Evolutionary conservation across 2,329 filamentous ascomycete genomes (phyloP).

Genomic region (Magnaporthiopsis incrustans): DNA sequence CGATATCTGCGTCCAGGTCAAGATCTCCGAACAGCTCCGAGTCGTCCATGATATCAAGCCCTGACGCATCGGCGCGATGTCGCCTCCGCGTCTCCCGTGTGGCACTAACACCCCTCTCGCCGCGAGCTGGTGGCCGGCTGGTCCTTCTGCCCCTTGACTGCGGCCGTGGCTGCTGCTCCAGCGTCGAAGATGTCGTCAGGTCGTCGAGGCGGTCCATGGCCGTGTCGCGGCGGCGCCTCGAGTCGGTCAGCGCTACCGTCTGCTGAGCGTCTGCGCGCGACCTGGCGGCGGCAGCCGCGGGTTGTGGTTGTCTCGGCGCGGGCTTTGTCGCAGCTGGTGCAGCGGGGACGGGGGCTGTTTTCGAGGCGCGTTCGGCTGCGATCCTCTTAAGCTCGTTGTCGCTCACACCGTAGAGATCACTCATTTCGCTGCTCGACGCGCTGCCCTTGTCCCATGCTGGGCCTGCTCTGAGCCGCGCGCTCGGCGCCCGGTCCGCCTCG

Average conservation of each 20-base stretch:
- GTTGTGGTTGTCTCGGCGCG: background rate
- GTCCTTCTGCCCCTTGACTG: conserved; percentile 8
- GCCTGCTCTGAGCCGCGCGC: conserved; percentile 9
- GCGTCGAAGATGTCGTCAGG: conserved; percentile 19
- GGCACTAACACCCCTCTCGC: conserved; percentile 27
- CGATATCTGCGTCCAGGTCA: conserved; percentile 31
- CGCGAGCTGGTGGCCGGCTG: conserved; percentile 26
- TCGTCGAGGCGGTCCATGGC: conserved; percentile 29
- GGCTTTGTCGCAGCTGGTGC: conserved; percentile 9
- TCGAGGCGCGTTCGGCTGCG: conserved; percentile 10
- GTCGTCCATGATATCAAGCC: conserved; percentile 38
- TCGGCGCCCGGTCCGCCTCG: conserved; percentile 4
- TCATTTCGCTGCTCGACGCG: conserved; percentile 13
- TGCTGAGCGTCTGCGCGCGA: conserved; percentile 12
- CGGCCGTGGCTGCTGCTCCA: conserved; percentile 9
- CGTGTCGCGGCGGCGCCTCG: conserved; percentile 24
- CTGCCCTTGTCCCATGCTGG: conserved; percentile 2
- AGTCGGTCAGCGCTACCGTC: conserved; percentile 16
- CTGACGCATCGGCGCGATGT: conserved; percentile 31
- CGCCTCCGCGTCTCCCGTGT: conserved; percentile 13
- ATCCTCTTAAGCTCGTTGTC: conserved; percentile 24
- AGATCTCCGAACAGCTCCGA: conserved; percentile 38
- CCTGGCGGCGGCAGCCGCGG: conserved; percentile 4
- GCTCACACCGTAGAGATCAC: conserved; percentile 27
- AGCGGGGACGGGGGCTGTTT: conserved; percentile 7